These are phyloP conservation scores for Ceratocystis destructans DNA, from an alignment of 2,329 filamentous ascomycete species.

Conservation along the genomic window DNA sequence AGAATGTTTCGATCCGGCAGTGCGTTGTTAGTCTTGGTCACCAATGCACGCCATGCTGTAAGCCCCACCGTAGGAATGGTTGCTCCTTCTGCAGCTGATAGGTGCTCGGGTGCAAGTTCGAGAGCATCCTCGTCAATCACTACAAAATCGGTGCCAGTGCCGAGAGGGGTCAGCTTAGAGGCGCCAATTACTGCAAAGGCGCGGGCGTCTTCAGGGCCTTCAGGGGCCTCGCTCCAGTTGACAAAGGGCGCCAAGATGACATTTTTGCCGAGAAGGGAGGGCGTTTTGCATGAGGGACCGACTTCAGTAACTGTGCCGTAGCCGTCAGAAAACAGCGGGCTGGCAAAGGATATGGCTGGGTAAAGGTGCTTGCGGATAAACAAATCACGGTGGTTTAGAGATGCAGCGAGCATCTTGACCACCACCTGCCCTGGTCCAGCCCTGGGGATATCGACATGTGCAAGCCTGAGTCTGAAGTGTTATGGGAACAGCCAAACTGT, in stretches of 20 bases:
- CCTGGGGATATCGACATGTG: conserved; percentile 46
- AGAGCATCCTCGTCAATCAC: conserved; percentile 57
- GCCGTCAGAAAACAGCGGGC: conserved; percentile 72
- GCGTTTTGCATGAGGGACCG: conserved; percentile 35
- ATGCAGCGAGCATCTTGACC: conserved; percentile 60
- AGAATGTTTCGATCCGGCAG: conserved; percentile 58
- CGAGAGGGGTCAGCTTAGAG: conserved; percentile 45
- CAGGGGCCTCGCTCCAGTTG: conserved; percentile 59
- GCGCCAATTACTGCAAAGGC: conserved; percentile 55
- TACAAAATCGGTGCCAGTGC: conserved; percentile 63
- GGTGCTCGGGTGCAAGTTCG: conserved; percentile 59
- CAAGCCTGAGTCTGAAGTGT: conserved; percentile 40
- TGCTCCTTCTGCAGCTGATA: conserved; percentile 61
- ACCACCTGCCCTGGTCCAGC: conserved; percentile 57
- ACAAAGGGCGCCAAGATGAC: conserved; percentile 67
- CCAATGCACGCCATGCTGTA: conserved; percentile 75
- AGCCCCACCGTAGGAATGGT: conserved; percentile 73
- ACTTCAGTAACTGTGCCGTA: conserved; percentile 56
- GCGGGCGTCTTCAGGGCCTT: conserved; percentile 55
- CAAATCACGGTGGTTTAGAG: conserved; percentile 88
- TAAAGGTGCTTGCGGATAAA: conserved; percentile 91
- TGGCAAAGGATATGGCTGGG: conserved; percentile 65
- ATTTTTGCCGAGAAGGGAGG: conserved; percentile 42
- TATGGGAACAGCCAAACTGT: too few relatives aligned
- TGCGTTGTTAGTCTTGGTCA: conserved; percentile 59